Base-by-base conservation (phyloP, 2,329 filamentous ascomycete genomes). In the Ceratocystis cubensis region DNA sequence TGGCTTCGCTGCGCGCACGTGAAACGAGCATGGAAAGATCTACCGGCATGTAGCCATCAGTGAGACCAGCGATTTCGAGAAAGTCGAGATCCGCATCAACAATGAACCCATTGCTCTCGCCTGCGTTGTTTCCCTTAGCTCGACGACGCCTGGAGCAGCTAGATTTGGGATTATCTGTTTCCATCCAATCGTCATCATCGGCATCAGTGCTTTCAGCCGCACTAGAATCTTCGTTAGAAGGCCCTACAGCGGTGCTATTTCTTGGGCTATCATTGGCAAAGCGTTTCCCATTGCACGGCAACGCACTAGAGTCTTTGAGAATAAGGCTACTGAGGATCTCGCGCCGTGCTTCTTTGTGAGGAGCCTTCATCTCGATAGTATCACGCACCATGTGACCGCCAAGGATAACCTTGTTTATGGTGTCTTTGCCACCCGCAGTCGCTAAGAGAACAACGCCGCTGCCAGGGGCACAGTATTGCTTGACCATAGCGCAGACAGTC, bases 31-130 rank as follows among this genome's bases (percentile, higher is more conserved):
- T 81, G 17, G 88, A 86, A 46, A 99, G 80, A 74, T 99, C 94
- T 2, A 92, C 94, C 0, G 94, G 93, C 92, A 97, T 96, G 74
- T 97, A 99, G 0, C 94, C 94, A 73, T 99, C 94, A 0, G 93
- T 97, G 71, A 93, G 88, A 1, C 94, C 92, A 20, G 95, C 91
- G 66, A 99, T 82, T 69, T 97, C 93, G 7, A 97, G 83, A 67
- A 97, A 89, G 74, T 99, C 94, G 8, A 99, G 83, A 62, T 88
- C 83, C 0, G 84, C 78, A 67, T 91, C 88, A 5, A 96, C 78
- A 1, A 87, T 76, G 71, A 96, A 94, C 0, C 87, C 88, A 65
- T 83, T 82, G 3, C 77, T 74, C 61, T 65, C 10, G 72, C 72
- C 1, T 71, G 66, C 2, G 70, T 69, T 4, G 71, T 69, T 15